phyloP scores from a whole-genome alignment of 352 stramenopile genomes.

The Phytophthora podocarpi region DNA sequence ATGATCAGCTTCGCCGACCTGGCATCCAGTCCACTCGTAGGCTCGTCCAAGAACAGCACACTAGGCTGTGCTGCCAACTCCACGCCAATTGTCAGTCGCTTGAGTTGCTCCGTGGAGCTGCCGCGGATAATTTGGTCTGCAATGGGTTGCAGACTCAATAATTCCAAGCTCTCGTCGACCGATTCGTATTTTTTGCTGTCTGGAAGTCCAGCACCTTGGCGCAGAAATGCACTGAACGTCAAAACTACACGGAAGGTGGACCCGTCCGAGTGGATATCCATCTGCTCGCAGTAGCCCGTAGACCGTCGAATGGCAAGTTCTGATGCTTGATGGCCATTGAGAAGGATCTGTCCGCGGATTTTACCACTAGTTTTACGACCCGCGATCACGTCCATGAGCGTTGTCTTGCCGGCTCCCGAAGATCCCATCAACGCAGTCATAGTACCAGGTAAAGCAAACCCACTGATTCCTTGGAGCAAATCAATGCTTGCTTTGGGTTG shows the following conservation, averaged over 20 bases:
- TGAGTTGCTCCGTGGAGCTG: neutral
- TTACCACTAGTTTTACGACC: neutral
- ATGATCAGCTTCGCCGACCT: neutral
- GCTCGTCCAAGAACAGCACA: too few species aligned
- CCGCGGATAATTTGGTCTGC: neutral
- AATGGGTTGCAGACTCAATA: neutral
- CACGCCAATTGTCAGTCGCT: neutral
- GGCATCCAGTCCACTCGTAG: neutral
- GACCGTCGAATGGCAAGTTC: neutral
- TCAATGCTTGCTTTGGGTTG: too few species aligned
- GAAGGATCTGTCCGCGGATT: neutral
- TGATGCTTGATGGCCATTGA: neutral
- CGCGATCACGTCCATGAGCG: neutral
- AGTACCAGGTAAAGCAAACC: neutral
- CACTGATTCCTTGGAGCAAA: neutral
- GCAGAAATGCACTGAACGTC: too few species aligned
- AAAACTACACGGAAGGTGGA: constrained; percentile 64
- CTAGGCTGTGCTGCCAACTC: neutral
- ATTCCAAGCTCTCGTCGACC: neutral
- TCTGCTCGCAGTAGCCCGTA: constrained; percentile 65
- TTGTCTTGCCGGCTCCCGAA: neutral
- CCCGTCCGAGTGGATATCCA: constrained; percentile 86
- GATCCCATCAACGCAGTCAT: neutral
- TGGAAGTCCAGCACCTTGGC: neutral
- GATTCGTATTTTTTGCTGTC: neutral